phyloP scores from a whole-genome alignment of 2,329 filamentous ascomycete species.

The Colletotrichum orchidophilum region DNA sequence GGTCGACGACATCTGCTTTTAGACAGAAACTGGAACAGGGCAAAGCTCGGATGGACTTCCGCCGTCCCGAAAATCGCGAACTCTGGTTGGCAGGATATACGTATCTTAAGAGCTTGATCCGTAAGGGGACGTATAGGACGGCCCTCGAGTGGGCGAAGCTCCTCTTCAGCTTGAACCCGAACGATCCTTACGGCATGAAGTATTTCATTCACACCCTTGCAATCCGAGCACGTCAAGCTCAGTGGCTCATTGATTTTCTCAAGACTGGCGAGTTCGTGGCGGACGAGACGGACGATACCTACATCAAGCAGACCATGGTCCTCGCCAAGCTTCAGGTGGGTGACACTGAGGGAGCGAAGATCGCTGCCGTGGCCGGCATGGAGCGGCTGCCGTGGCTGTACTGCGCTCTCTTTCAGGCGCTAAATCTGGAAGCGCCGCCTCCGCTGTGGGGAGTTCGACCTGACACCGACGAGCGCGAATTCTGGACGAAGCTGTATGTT shows the following conservation, averaged over 20 bases:
- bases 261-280: slow-evolving; percentile 55
- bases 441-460: slow-evolving; percentile 83
- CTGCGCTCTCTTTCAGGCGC: slow-evolving; percentile 78
- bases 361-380: slow-evolving; percentile 74
- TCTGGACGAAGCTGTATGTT: slow-evolving; percentile 81
- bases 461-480: slow-evolving; percentile 66
- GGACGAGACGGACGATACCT: slow-evolving; percentile 59
- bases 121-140: slow-evolving; percentile 93
- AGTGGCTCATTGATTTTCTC: slow-evolving; percentile 78
- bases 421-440: slow-evolving; percentile 81
- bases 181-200: slow-evolving; percentile 85
- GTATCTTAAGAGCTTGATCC: slow-evolving; percentile 84
- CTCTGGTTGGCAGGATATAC: slow-evolving; percentile 91
- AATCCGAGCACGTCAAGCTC: slow-evolving; percentile 79
- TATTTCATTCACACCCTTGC: slow-evolving; percentile 86
- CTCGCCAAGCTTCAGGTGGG: slow-evolving; percentile 80
- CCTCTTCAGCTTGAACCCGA: slow-evolving; percentile 76
- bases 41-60: slow-evolving; percentile 82
- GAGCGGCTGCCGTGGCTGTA: slow-evolving; percentile 85
- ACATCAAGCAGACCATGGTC: slow-evolving; percentile 80
- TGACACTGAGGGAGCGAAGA: slow-evolving; percentile 68
- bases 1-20: slow-evolving; percentile 86
- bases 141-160: slow-evolving; percentile 94
- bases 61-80: slow-evolving; percentile 86
- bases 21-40: slow-evolving; percentile 79